Base-by-base conservation (phyloP, 371 early-diverging fungal species). In the Mortierella sp. region DNA sequence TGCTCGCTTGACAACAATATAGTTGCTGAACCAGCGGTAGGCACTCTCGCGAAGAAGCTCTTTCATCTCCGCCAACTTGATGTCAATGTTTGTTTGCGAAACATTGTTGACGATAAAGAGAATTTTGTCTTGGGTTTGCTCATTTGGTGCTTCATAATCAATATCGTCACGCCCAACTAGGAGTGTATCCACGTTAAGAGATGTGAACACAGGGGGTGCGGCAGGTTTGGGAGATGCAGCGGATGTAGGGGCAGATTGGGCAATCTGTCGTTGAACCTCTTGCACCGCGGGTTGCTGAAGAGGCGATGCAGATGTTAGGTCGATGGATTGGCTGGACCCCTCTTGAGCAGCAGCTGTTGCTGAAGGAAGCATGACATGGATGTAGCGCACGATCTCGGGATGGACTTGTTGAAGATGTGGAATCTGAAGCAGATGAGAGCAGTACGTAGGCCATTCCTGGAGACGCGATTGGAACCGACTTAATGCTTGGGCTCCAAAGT, bases 101-200 rank as follows among this genome's bases (percentile, higher is more conserved):
- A 99, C 85, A 75, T 99, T 99, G 86, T 99, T 99, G 77, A 99
- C 91, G 32, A 96, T 95, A 83, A 99, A 99, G 54, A 97, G 88
- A 43, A 99, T 94, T 86, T 96, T 96, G 77, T 98, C 98, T 81
- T 95, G 94, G 5, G 91, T 88, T 4, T 86, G 87, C 83, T 96
- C 96, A 32, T 86, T 73, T 0, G 98, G 95, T 26, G 89, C 83
- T 9, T 87, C 87, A 61, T 88, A 89, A 8, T 85, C 75, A 49
- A 86, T 80, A 47, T 78, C 76, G 39, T 84, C 85, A 11, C 72
- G 72, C 18, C 84, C 75, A 8, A 74, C 65, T n/a, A 85, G 61
- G 9, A 83, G 65, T 3, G 89, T 86, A 54, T 91, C 91, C 63
- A 90, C 78, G 62, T 86, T 85, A 10, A 94, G 66, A 1, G 93